Conservation (phyloP, 1,284 basidiomycete species). For the Fomitiporia mediterranea region DNA sequence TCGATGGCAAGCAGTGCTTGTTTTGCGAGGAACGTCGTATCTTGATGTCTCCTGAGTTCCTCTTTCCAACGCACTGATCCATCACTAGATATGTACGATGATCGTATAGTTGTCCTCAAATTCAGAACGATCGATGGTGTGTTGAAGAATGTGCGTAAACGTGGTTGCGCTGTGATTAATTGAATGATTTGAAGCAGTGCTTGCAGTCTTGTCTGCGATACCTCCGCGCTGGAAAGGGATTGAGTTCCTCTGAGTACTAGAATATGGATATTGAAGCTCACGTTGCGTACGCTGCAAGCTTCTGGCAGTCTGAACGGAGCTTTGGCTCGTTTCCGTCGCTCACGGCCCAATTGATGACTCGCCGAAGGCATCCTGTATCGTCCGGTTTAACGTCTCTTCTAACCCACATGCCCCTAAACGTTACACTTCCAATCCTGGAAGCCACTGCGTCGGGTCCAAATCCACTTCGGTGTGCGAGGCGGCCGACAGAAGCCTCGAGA, state of each 20-base stretch:
- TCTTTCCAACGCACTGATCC: not conserved
- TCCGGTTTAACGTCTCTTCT: not conserved
- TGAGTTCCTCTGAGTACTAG: not conserved
- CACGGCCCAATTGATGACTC: too few relatives aligned
- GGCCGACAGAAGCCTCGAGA: constrained; percentile 5
- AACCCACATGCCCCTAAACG: not conserved
- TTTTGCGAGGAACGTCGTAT: not conserved
- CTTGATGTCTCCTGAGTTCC: not conserved
- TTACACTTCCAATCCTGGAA: not conserved
- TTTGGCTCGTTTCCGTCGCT: not conserved
- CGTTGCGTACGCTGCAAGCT: too few relatives aligned
- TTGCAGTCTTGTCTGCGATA: not conserved
- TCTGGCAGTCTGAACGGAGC: constrained; percentile 2
- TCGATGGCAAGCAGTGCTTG: constrained; percentile 4
- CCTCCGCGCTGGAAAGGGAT: not conserved
- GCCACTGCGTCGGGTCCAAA: too few relatives aligned
- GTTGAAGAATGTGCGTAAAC: not conserved
- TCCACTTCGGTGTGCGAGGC: constrained; percentile 5
- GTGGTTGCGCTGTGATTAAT: constrained; percentile 3
- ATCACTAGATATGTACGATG: not conserved
- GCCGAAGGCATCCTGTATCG: too few relatives aligned
- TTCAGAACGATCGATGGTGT: not conserved
- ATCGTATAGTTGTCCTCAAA: not conserved
- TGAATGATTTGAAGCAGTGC: not conserved
- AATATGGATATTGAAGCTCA: not conserved